A percentile compares a stretch with the other conserved stretches of the same genome.
phyloP scores from a whole-genome alignment of 345 rosid genomes.

The Salix udensis region DNA sequence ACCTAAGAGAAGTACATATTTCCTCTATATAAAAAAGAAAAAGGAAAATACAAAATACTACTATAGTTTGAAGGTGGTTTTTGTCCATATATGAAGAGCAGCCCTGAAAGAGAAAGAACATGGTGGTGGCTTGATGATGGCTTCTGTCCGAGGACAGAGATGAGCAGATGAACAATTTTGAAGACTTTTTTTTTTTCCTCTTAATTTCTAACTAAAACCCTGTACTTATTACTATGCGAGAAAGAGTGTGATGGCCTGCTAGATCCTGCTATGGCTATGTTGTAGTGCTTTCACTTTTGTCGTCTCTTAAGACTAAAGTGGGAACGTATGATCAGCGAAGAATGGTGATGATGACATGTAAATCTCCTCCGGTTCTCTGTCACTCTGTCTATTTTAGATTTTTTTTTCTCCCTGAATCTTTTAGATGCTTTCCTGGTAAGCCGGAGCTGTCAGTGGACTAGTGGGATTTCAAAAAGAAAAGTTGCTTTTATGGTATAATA shows the following conservation, averaged over 20 bases:
- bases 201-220: neutral
- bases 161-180: neutral
- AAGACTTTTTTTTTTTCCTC: neutral
- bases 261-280: neutral
- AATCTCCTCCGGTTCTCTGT: neutral
- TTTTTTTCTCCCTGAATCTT: neutral
- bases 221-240: neutral
- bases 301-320: neutral
- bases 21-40: neutral
- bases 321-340: neutral
- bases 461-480: neutral
- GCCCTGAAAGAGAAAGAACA: neutral
- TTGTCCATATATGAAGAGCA: neutral
- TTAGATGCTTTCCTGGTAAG: neutral
- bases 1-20: neutral
- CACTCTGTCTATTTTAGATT: neutral
- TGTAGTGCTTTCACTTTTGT: neutral
- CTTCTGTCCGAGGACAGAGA: neutral
- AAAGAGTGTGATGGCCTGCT: neutral
- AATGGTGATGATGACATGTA: neutral
- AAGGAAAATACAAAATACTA: neutral
- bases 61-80: neutral
- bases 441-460: neutral
- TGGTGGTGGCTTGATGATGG: neutral
- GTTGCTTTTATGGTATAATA: neutral